Base-by-base conservation (phyloP, 1,284 basidiomycete species). In the Heimioporus retisporus region DNA sequence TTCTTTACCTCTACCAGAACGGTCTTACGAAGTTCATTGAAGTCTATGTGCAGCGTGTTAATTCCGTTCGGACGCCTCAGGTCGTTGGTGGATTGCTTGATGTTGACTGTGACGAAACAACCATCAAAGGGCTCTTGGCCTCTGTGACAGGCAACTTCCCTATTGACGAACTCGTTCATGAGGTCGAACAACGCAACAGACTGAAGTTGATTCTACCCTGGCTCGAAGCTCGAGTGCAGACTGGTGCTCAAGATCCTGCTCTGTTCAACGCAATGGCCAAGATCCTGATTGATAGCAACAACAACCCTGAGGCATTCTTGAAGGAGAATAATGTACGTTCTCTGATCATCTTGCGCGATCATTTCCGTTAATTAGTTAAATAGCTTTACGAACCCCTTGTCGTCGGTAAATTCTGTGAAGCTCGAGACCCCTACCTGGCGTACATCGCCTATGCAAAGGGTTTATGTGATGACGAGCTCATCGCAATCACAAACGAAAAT, bases 391-490 rank as follows among this genome's bases (percentile, higher is more conserved):
- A 99, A 78, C 96, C 98, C 13, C 86, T 97, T 54, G 91, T 97
- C 40, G 96, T 99, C 72, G 98, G 98, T 70, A 99, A 99, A 83
- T 99, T 99, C 89, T 99, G 98, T 83, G 98, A 99, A 84, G 96
- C 96, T 71, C 94, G 98, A 62, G 98, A 99, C 80, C 98, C 98
- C 11, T 99, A 98, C 84, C 87, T 99, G 68, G 98, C 98, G 40
- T 99, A 98, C 84, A 99, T 99, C 75, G 98, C 98, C 2, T 99
- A 99, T 80, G 98, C 98, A 62, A 99, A 99, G 82, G 98, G 98
- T 71, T 94, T 99, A 84, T 99, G 98, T 78, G 98, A 99, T 73
- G 96, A 99, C 16, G 98, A 99, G 82, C 89, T 99, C 72, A 96
- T 99, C 79, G 81, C 90, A 44, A 97, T 99, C 81, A 99, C 98